Percentiles rank a stretch among this genome's conserved stretches.
Conservation (phyloP, 1,284 basidiomycete genomes). For the Sphagnurus paluster region DNA sequence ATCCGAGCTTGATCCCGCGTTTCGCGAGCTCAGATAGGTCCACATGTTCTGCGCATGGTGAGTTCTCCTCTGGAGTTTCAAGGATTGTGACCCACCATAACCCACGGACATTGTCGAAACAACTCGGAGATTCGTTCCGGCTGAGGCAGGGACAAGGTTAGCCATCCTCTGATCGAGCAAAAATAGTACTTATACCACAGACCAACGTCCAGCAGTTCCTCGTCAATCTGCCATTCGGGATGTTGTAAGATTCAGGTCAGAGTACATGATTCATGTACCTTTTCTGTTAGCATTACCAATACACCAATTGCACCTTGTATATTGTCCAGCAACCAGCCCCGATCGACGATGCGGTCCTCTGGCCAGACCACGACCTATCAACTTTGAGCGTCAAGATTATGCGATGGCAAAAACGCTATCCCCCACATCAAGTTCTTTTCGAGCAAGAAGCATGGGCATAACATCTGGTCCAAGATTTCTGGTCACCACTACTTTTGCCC, state of each 20-base stretch:
- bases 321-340: constrained; percentile 81
- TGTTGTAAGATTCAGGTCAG: neutral
- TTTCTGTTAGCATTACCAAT: constrained; percentile 73
- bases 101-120: constrained; percentile 92
- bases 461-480: constrained; percentile 71
- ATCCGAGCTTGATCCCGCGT: constrained; percentile 77
- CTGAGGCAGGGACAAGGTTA: constrained; percentile 35
- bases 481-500: constrained; percentile 64
- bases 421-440: constrained; percentile 58
- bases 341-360: constrained; percentile 61
- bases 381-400: neutral
- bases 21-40: constrained; percentile 64
- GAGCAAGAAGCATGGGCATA: constrained; percentile 59
- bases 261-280: constrained; percentile 31
- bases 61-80: neutral
- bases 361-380: constrained; percentile 70
- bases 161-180: constrained; percentile 1
- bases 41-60: constrained; percentile 78
- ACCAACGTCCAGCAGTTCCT: constrained; percentile 74
- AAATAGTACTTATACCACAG: constrained; percentile 18
- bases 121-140: constrained; percentile 71
- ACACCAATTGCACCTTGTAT: constrained; percentile 64
- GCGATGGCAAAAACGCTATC: neutral
- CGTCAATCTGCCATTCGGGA: constrained; percentile 55
- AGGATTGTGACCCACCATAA: constrained; percentile 52